These are phyloP conservation scores for Sapria himalayana DNA, from an alignment of 345 rosid genomes.

Conservation along the genomic window DNA sequence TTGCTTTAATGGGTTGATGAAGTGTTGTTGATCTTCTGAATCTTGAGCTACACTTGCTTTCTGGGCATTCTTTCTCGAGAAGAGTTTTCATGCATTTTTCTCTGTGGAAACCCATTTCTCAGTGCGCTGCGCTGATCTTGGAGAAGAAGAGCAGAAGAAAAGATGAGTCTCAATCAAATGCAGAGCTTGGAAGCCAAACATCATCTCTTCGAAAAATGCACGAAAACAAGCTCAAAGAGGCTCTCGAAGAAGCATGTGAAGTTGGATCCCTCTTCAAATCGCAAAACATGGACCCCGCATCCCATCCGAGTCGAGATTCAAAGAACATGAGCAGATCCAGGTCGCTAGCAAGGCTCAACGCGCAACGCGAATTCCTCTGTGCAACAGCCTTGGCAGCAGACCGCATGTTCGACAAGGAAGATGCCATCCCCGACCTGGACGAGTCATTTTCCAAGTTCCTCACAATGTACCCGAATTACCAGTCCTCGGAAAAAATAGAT, in stretches of 20 bases:
- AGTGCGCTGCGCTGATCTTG: constrained; percentile 78
- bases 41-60: constrained; percentile 10
- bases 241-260: constrained; percentile 89
- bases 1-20: constrained; percentile 14
- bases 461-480: constrained; percentile 75
- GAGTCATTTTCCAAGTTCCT: constrained; percentile 58
- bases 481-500: constrained; percentile 70
- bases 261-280: constrained; percentile 76
- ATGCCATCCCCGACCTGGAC: constrained; percentile 34
- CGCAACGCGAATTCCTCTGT: constrained; percentile 76
- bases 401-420: constrained; percentile 47
- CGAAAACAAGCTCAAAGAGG: constrained; percentile 78
- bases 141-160: constrained; percentile 70
- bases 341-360: constrained; percentile 84
- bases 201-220: constrained; percentile 49
- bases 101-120: constrained; percentile 94
- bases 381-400: constrained; percentile 84
- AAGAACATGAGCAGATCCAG: constrained; percentile 59
- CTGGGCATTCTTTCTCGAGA: constrained; percentile 9
- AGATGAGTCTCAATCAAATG: constrained; percentile 43
- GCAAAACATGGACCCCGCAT: constrained; percentile 44
- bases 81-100: constrained; percentile 70
- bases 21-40: constrained; percentile 5
- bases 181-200: constrained; percentile 24
- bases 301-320: constrained; percentile 33